phyloP scores from a whole-genome alignment of 2,329 filamentous ascomycete species.

The Elsinoe arachidis region DNA sequence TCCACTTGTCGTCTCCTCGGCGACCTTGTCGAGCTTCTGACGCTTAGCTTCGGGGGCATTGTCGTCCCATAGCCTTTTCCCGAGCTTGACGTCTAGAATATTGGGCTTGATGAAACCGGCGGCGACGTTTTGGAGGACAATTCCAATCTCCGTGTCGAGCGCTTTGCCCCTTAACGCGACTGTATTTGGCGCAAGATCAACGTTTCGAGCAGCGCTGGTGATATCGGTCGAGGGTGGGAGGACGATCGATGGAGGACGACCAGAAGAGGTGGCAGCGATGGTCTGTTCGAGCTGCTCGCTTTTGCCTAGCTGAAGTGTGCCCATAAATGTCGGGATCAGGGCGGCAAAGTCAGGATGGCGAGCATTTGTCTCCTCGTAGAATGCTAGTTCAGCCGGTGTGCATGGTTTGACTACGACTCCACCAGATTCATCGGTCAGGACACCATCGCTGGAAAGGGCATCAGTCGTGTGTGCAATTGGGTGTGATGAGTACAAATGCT shows the following conservation, averaged over 20 bases:
- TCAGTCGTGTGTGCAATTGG: not conserved
- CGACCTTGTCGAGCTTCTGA: constrained; percentile 50
- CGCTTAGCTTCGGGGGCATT: constrained; percentile 51
- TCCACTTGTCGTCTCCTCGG: constrained; percentile 50
- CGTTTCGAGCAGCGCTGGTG: constrained; percentile 14
- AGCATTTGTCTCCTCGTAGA: constrained; percentile 67
- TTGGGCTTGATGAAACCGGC: constrained; percentile 76
- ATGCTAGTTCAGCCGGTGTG: constrained; percentile 72
- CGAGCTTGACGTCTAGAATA: constrained; percentile 88
- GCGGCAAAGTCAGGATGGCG: constrained; percentile 65
- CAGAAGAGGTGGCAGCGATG: not conserved
- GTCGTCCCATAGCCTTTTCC: constrained; percentile 77
- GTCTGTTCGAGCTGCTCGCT: constrained; percentile 13
- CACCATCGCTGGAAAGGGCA: constrained; percentile 62
- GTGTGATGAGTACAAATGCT: constrained; percentile 32
- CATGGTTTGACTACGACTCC: constrained; percentile 91
- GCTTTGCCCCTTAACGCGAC: constrained; percentile 47
- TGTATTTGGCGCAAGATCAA: not conserved
- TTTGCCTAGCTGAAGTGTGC: constrained; percentile 60
- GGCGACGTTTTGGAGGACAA: constrained; percentile 79
- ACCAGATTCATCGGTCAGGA: constrained; percentile 74
- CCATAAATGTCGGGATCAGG: constrained; percentile 79
- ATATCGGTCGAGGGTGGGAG: constrained; percentile 10
- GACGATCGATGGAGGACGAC: constrained; percentile 10
- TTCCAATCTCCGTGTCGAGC: constrained; percentile 65